Evolutionary conservation across 208 protist genomes (phyloP), one percentile per base, ranked within the genome.

Genomic region (Leishmania martiniquensis): DNA sequence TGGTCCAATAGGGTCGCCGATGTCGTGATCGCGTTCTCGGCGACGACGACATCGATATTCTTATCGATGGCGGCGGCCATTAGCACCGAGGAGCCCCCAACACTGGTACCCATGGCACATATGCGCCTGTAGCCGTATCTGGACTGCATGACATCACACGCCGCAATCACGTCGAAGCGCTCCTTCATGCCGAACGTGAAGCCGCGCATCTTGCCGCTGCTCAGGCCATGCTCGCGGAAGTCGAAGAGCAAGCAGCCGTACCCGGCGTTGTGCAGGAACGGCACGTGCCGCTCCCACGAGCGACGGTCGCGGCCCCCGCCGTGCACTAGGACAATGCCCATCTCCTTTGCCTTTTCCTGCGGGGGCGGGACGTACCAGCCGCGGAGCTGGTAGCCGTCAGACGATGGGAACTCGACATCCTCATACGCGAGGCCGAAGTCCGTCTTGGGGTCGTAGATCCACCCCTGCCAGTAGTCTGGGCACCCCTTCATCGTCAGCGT

Each of bases 101-200:
- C 92, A 60, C 91, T 96, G 15, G 95, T 98, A 25, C 95, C 95
- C 81, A 98, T 93, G 15, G 91, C 95, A 55, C 90, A 95, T 42
- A 98, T 87, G 22, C 81, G 81, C 62, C 85, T 80, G 82, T 94
- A 93, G 25, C 88, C 90, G 83, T 89, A 93, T 32, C 66, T 70
- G 44, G 84, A 76, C 65, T 89, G 82, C 91, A 97, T 91, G 55
- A 90, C 91, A 22, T 90, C 72, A 55, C 89, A 94, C 15, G 95
- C 95, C 4, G 92, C 87, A 6, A 95, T 77, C 1, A 98, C 95
- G 77, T 98, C 95, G 73, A 91, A 93, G 55, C 93, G 87, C 78
- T 98, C 95, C 71, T 90, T 90, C 71, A 98, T 97, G 51, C 95
- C 95, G 73, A 93, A 98, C 22, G 87, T 94, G 65, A 97, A 96